A percentile compares a stretch with the other conserved stretches of the same genome.
Evolutionary conservation across 2,329 filamentous ascomycete species (phyloP).

Genomic region (Claviceps humidiphila): DNA sequence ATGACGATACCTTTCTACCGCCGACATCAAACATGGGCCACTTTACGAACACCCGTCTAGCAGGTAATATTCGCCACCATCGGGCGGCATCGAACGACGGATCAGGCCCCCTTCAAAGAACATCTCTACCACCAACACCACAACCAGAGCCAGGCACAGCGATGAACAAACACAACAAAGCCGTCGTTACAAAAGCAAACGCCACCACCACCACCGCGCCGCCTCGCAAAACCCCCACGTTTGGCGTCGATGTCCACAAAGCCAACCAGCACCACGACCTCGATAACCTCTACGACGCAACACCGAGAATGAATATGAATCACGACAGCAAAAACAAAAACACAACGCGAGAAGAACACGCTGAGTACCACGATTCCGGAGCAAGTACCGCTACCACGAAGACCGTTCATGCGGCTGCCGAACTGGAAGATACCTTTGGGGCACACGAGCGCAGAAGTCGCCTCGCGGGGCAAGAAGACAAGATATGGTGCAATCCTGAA

Average conservation of each 20-base stretch:
- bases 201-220: neutral
- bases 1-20: neutral
- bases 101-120: slow-evolving; percentile 1
- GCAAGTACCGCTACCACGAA: neutral
- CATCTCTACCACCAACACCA: neutral
- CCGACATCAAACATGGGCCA: neutral
- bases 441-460: slow-evolving; percentile 31
- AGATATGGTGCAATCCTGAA: slow-evolving; percentile 31
- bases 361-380: neutral
- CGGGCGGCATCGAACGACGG: neutral
- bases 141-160: neutral
- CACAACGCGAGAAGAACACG: neutral
- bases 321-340: too few species aligned
- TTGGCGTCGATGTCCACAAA: neutral
- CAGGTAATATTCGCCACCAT: neutral
- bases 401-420: slow-evolving; percentile 10
- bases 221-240: neutral
- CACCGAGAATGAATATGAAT: slow-evolving; percentile 12
- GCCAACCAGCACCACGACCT: slow-evolving; percentile 7
- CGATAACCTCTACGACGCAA: slow-evolving; percentile 23
- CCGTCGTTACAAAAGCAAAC: neutral
- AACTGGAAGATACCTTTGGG: slow-evolving; percentile 29
- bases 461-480: slow-evolving; percentile 36
- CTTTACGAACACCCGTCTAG: neutral
- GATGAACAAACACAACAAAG: neutral